Percentiles rank a stretch among this genome's conserved stretches.
phyloP scores from a whole-genome alignment of 768 basidiomycete species.

The Mycena vulgaris region DNA sequence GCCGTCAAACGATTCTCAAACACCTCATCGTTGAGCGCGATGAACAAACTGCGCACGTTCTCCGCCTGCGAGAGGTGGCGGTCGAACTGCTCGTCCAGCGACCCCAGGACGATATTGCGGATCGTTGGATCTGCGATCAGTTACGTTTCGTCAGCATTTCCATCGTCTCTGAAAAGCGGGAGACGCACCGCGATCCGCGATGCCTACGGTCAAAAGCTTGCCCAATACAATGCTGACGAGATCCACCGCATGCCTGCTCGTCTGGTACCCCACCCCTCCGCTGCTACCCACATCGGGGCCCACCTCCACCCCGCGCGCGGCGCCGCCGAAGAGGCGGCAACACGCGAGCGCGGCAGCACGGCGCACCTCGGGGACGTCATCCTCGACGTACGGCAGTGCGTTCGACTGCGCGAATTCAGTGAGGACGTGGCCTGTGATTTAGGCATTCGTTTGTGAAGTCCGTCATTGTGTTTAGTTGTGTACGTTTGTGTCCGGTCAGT shows the following conservation, averaged over 20 bases:
- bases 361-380: slow-evolving; percentile 91
- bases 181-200: slow-evolving; percentile 90
- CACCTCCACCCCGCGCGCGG: slow-evolving; percentile 11
- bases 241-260: slow-evolving; percentile 96
- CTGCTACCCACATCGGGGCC: not conserved
- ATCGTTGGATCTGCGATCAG: slow-evolving; percentile 27
- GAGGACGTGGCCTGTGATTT: slow-evolving; percentile 88
- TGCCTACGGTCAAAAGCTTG: slow-evolving; percentile 95
- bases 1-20: slow-evolving; percentile 95
- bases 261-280: slow-evolving; percentile 81
- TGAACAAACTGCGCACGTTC: slow-evolving; percentile 98
- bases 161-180: slow-evolving; percentile 2
- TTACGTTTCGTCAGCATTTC: not conserved
- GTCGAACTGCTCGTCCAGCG: slow-evolving; percentile 94
- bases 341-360: slow-evolving; percentile 93
- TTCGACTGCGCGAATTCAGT: slow-evolving; percentile 96
- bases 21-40: slow-evolving; percentile 97
- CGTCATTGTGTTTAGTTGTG: too few species aligned
- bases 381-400: slow-evolving; percentile 94
- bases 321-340: slow-evolving; percentile 91
- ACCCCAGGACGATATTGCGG: slow-evolving; percentile 53
- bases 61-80: slow-evolving; percentile 98
- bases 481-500: too few species aligned
- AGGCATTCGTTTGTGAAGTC: too few species aligned
- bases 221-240: slow-evolving; percentile 98